phyloP scores from a whole-genome alignment of 306 rosid genomes.

The Trifolium dubium region DNA sequence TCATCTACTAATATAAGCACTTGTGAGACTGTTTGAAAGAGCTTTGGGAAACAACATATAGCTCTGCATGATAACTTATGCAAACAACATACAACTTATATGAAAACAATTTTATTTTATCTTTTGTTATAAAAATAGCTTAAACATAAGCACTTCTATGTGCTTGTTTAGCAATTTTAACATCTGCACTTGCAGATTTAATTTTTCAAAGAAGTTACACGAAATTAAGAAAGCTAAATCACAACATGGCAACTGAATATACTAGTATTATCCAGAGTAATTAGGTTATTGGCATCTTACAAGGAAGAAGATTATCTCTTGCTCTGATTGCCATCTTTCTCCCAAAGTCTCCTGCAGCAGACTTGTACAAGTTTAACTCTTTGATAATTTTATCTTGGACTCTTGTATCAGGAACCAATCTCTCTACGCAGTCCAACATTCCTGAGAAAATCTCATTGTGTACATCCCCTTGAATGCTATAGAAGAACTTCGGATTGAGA shows the following conservation, averaged over 20 bases:
- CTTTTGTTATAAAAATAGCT: no score
- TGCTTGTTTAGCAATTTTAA: no score
- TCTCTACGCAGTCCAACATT: constrained; percentile 89
- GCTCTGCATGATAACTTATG: no score
- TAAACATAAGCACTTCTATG: no score
- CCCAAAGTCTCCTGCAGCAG: constrained; percentile 80
- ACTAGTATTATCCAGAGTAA: constrained; percentile 38
- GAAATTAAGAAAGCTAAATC: neutral
- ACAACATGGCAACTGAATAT: constrained; percentile 37
- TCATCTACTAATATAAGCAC: neutral
- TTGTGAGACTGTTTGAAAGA: neutral
- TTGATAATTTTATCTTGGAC: constrained; percentile 84
- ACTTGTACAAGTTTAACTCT: constrained; percentile 77
- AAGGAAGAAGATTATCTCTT: constrained; percentile 82
- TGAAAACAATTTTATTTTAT: neutral
- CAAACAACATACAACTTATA: no score
- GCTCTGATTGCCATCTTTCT: constrained; percentile 93
- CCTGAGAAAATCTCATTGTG: constrained; percentile 66
- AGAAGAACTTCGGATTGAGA: constrained; percentile 87
- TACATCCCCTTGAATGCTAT: constrained; percentile 77
- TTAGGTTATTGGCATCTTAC: constrained; percentile 57
- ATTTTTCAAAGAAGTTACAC: no score
- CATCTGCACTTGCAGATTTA: no score
- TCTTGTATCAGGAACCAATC: constrained; percentile 82
- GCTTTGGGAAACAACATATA: neutral